These are phyloP conservation scores for Rhodotorula toruloides DNA, from an alignment of 768 basidiomycete species.

Conservation along the genomic window DNA sequence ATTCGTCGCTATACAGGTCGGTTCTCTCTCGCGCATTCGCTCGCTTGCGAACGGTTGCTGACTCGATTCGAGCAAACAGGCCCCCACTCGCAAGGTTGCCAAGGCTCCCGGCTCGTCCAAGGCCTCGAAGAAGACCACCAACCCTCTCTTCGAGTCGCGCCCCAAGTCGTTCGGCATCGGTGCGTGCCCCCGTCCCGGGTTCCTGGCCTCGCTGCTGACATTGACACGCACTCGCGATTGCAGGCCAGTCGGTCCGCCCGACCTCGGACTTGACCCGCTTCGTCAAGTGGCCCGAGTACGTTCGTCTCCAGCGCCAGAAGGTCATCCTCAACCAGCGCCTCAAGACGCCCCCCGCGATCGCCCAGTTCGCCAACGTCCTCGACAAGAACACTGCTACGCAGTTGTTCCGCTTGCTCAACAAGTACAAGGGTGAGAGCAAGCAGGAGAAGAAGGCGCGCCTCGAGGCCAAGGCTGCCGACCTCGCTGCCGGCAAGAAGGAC, in stretches of 20 bases:
- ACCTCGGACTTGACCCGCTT: constrained; percentile 88
- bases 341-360: constrained; percentile 96
- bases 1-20: constrained; percentile 13
- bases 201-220: background rate
- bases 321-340: constrained; percentile 95
- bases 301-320: constrained; percentile 96
- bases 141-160: constrained; percentile 87
- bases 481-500: constrained; percentile 68
- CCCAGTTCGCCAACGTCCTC: constrained; percentile 88
- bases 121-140: constrained; percentile 64
- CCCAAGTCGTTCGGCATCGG: constrained; percentile 95
- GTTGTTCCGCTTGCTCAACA: constrained; percentile 95
- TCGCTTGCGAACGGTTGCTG: background rate
- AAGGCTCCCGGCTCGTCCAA: constrained; percentile 69
- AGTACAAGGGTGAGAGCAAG: constrained; percentile 91
- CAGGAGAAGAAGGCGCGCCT: constrained; percentile 96
- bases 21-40: background rate
- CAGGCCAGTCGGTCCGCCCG: constrained; percentile 90
- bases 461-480: constrained; percentile 64
- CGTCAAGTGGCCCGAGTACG: constrained; percentile 99
- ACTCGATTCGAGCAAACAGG: background rate
- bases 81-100: constrained; percentile 32
- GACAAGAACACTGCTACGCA: constrained; percentile 99
- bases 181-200: constrained; percentile 47
- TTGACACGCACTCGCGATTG: background rate